Base-by-base conservation (phyloP, 75 land plant species). In the Pinus taeda region DNA sequence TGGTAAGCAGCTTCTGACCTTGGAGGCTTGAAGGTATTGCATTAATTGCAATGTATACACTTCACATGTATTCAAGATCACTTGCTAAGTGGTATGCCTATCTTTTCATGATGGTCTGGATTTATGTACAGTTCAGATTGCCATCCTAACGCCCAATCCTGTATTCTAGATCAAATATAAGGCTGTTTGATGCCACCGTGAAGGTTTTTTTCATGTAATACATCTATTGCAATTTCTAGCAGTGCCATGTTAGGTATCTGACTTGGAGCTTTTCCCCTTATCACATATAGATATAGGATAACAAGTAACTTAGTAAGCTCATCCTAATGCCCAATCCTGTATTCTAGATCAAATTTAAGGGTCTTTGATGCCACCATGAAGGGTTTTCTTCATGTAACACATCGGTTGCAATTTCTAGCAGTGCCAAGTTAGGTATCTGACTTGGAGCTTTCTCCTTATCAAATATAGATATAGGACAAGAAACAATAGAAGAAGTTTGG, bases 1-100 rank as follows among this genome's bases (percentile, higher is more conserved):
- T 45, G 86, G 95, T 93, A 83, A 81, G 53, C 71, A 69, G 8
- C 21, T 18, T 39, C 15, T 65, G 69, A 65, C 14, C 12, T 0
- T 42, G 45, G 20, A 8, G 17, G 42, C 4, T n/a, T 42, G 45
- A 39, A 8, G 6, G 42, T 39, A 15, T n/a, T 39, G 39, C 2
- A 39, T 67, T 67, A 36, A 45, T 67, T 69, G 49, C 21, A 39
- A 8, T 4, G 49, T 45, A 37, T 69, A 2, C 37, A 69, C 53
- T 21, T 39, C 36, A 69, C 3, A 39, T 17, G 22, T 6, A n/a
- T 21, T 69, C 39, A 20, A 65, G 6, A 33, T 42, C 6, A 30
- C 18, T 12, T 30, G 63, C 15, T 64, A 45, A 67, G 49, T 67
- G 71, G 3, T n/a, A 36, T 67, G 71, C 49, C 39, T 67, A 67